These are phyloP conservation scores for Pyricularia grisea DNA, from an alignment of 2,329 filamentous ascomycete genomes.

Conservation along the genomic window DNA sequence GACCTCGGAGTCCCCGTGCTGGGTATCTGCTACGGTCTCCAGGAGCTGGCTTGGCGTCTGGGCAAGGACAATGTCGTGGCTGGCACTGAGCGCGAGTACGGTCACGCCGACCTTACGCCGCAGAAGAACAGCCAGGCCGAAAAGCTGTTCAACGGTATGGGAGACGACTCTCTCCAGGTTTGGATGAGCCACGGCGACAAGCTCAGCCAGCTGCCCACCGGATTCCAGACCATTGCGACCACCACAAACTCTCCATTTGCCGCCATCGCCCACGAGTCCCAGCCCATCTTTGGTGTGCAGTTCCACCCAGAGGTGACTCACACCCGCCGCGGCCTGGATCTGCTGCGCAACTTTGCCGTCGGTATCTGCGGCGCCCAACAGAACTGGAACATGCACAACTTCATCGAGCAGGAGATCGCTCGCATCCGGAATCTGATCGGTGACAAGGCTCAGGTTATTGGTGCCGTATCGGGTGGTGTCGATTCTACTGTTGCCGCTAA, in stretches of 20 bases:
- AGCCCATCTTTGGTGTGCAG: constrained; percentile 55
- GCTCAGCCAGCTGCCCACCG: constrained; percentile 47
- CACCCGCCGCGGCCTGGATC: constrained; percentile 56
- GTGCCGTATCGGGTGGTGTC: constrained; percentile 59
- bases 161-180: constrained; percentile 53
- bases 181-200: constrained; percentile 72
- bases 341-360: constrained; percentile 77
- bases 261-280: constrained; percentile 60
- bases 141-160: constrained; percentile 67
- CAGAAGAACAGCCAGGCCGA: constrained; percentile 51
- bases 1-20: constrained; percentile 34
- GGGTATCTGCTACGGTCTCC: constrained; percentile 33
- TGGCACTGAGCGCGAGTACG: constrained; percentile 15
- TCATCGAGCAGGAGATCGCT: constrained; percentile 69
- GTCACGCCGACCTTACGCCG: constrained; percentile 6
- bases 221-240: constrained; percentile 62
- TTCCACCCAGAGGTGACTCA: constrained; percentile 32
- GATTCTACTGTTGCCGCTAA: constrained; percentile 82
- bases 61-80: constrained; percentile 29
- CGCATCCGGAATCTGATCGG: constrained; percentile 79
- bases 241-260: constrained; percentile 70
- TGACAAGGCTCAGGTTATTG: constrained; percentile 63
- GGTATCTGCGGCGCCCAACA: constrained; percentile 68
- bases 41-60: constrained; percentile 67
- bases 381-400: constrained; percentile 81